Evolutionary conservation across 352 stramenopile genomes (phyloP).

Genomic region (Pythium rishiriense): DNA sequence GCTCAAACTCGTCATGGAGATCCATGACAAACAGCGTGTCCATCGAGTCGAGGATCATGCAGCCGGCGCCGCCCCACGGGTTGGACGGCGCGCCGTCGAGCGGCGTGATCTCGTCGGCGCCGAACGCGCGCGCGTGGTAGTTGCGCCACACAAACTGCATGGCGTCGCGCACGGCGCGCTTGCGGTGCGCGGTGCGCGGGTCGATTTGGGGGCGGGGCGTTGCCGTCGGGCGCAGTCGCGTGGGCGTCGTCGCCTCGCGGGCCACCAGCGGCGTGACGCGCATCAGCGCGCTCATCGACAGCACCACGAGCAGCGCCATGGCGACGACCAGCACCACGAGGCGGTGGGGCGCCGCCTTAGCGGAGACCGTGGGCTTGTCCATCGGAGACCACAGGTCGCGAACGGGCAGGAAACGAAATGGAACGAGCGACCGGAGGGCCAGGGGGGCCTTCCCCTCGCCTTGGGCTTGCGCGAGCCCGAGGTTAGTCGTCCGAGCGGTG

Average conservation of each 20-base stretch:
- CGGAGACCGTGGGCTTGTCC: neutral
- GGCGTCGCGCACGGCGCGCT: constrained; percentile 38
- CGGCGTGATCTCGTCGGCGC: constrained; percentile 95
- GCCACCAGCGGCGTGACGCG: neutral
- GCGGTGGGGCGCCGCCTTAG: neutral
- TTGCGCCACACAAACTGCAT: constrained; percentile 86
- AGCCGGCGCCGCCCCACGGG: constrained; percentile 88
- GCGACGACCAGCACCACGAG: constrained; percentile 17
- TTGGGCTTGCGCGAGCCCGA: too few relatives aligned
- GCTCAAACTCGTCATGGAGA: constrained; percentile 88
- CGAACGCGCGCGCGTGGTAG: constrained; percentile 95
- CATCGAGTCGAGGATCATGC: constrained; percentile 94
- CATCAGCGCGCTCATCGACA: constrained; percentile 14
- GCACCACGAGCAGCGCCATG: constrained; percentile 7
- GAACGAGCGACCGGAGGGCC: too few relatives aligned
- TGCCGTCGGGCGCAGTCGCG: too few relatives aligned
- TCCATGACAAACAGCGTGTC: constrained; percentile 98
- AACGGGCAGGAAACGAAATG: too few relatives aligned
- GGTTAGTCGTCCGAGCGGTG: too few relatives aligned
- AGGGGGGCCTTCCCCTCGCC: too few relatives aligned
- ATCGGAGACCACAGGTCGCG: too few relatives aligned
- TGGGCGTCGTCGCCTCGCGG: too few relatives aligned
- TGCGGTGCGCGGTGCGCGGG: constrained; percentile 16
- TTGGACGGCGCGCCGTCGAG: constrained; percentile 52
- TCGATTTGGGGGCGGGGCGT: too few relatives aligned